Base-by-base conservation (phyloP, 805 yeast genomes). In the Brettanomyces sp. region DNA sequence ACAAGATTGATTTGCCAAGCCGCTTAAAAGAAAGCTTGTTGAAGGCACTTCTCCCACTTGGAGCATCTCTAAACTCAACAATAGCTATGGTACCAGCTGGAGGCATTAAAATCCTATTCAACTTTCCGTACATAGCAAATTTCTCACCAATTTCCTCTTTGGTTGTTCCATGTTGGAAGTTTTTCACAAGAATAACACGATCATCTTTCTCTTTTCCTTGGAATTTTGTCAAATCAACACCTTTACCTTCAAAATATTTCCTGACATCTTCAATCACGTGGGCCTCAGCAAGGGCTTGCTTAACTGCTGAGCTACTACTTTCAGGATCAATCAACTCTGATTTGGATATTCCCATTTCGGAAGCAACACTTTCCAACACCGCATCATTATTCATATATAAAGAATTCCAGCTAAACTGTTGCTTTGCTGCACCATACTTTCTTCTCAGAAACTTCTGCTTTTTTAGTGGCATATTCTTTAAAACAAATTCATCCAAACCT, bases 281-380 rank as follows among this genome's bases (percentile, higher is more conserved):
- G 2, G 97, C 95, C 67, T 93, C 99, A 0, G 99, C 98, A 51
- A 93, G 74, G 0, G 99, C 98, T 65, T 90, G 98, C 60, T 90
- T 87, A 12, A 93, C 98, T 1, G 96, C 97, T 44, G 95, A 84
- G 49, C 74, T 80, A 6, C 95, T 75, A 52, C 81, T 86, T 55
- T 87, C 85, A 1, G 96, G 91, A 62, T 93, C 95, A 49, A 93
- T 76, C 57, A 93, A 73, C 47, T 88, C 87, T 6, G 93, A 73
- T 63, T 91, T 93, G 25, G 80, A 62, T 43, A 93, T 70, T 6
- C 98, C 98, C 65, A 93, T 65, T 56, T 84, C 83, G 6, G 77
- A 62, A 2, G 98, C 96, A 39, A 89, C 93, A 45, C 93, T 82
- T 42, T 88, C 91, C 64, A 93, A 70, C 11, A 93, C 95, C 1